Conservation (phyloP, 345 rosid genomes). For the Brassica juncea region DNA sequence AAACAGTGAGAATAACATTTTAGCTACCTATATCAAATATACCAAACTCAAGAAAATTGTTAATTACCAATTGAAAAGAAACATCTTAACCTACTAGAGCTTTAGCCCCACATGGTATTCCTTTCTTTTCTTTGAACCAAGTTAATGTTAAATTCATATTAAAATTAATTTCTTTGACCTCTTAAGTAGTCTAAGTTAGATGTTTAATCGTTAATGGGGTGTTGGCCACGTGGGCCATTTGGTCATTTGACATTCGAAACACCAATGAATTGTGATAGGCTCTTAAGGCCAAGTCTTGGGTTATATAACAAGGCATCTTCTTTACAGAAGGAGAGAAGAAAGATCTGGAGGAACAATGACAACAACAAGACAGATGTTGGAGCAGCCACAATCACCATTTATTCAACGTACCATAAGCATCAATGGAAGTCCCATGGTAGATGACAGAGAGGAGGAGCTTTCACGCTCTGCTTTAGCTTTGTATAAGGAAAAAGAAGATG, state of each 20-base stretch:
- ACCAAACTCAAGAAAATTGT: constrained; percentile 31
- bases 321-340: constrained; percentile 2
- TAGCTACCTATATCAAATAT: constrained; percentile 26
- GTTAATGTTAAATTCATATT: neutral
- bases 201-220: neutral
- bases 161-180: neutral
- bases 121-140: constrained; percentile 18
- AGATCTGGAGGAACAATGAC: constrained; percentile 42
- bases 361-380: constrained; percentile 53
- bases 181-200: neutral
- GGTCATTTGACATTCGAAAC: constrained; percentile 11
- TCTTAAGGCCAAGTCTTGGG: constrained; percentile 19
- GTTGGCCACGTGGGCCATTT: constrained; percentile 13
- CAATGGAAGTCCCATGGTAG: constrained; percentile 50
- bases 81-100: constrained; percentile 36
- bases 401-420: constrained; percentile 45
- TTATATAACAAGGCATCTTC: constrained; percentile 39
- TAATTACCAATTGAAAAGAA: constrained; percentile 30
- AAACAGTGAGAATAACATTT: constrained; percentile 40
- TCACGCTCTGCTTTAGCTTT: constrained; percentile 69
- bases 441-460: constrained; percentile 72
- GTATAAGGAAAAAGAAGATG: constrained; percentile 85
- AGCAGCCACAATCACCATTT: constrained; percentile 50
- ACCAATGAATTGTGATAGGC: constrained; percentile 27
- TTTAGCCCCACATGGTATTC: constrained; percentile 30